Evolutionary conservation across 495 filamentous ascomycete species (phyloP), one percentile per base, ranked within the genome.

Genomic region (Aspergillus campestris): DNA sequence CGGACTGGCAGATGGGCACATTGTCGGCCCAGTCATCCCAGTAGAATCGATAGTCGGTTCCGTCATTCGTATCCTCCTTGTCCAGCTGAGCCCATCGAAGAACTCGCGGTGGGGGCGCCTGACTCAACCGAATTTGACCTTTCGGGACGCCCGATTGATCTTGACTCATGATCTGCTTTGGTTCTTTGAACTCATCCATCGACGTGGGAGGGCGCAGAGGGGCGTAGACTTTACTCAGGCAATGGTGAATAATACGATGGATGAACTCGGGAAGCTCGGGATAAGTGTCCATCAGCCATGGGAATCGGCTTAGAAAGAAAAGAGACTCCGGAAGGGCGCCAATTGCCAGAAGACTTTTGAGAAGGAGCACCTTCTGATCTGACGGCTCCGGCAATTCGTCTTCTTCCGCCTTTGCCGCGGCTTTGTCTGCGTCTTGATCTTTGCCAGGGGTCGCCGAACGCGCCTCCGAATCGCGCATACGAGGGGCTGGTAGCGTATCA

Each of bases 21-120:
- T 89, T 91, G 50, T 97, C 91, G 8, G 84, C 74, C 94, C 94
- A 99, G 44, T 97, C 90, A 47, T 96, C 91, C 82, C 89, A 95
- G 64, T 97, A 99, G 60, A 94, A 97, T 24, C 84, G 77, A 57
- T 94, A 95, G 38, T 81, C 78, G 5, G 72, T 76, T 6, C 81
- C 83, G 55, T 89, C 86, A 33, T 75, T 78, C 6, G 72, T 77
- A 49, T 89, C 88, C 40, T 74, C 74, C 49, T 78, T 80, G 47
- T 95, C 89, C 10, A 87, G 71, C 51, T 83, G 79, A 13, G 88
- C 82, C 87, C 87, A 94, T 44, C 80, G 76, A 40, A 91, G 59
- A 5, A 76, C 72, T 53, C 83, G 83, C 32, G 79, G 78, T 33
- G 77, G 55, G 0, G 77, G 65, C 4, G 75, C 67, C 12, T 80